These are phyloP conservation scores for Musa troglodytarum DNA, from an alignment of 176 grass and related monocot species.

Conservation along the genomic window DNA sequence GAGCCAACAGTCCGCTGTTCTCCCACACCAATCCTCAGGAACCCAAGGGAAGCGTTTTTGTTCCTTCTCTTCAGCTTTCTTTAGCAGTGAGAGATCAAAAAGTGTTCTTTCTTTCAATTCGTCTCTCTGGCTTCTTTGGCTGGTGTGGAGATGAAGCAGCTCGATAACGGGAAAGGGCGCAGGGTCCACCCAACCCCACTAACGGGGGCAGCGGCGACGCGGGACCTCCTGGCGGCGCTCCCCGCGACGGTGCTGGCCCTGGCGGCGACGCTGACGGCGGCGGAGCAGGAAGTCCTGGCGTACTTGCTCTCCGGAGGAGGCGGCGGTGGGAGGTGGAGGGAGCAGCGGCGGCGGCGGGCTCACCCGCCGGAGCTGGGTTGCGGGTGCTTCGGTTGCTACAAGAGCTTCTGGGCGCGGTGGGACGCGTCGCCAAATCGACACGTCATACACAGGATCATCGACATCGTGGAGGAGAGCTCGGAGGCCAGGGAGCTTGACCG, in stretches of 20 bases:
- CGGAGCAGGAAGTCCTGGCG: conserved; percentile 6
- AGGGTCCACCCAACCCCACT: not conserved
- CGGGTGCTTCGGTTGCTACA: conserved; percentile 93
- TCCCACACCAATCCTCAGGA: not conserved
- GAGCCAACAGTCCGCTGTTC: not conserved
- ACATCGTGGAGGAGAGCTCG: conserved; percentile 56
- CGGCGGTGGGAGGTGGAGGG: not conserved
- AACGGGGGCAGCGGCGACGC: not conserved
- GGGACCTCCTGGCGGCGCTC: not conserved
- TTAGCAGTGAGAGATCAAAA: not conserved
- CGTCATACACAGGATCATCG: conserved; percentile 81
- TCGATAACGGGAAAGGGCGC: not conserved
- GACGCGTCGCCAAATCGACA: conserved; percentile 87
- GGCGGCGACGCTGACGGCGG: conserved; percentile 4
- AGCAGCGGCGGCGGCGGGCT: conserved; percentile 9
- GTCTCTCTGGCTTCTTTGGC: not conserved
- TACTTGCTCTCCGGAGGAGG: conserved; percentile 12
- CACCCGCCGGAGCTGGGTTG: conserved; percentile 72
- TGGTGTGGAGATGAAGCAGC: not conserved
- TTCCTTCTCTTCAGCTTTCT: no score
- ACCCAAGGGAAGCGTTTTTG: not conserved
- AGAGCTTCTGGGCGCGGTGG: conserved; percentile 93
- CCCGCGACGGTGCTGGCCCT: conserved; percentile 5
- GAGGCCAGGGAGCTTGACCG: not conserved
- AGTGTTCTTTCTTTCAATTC: not conserved